phyloP scores from a whole-genome alignment of 2,329 filamentous ascomycete species.

The Rhynchosporium graminicola region DNA sequence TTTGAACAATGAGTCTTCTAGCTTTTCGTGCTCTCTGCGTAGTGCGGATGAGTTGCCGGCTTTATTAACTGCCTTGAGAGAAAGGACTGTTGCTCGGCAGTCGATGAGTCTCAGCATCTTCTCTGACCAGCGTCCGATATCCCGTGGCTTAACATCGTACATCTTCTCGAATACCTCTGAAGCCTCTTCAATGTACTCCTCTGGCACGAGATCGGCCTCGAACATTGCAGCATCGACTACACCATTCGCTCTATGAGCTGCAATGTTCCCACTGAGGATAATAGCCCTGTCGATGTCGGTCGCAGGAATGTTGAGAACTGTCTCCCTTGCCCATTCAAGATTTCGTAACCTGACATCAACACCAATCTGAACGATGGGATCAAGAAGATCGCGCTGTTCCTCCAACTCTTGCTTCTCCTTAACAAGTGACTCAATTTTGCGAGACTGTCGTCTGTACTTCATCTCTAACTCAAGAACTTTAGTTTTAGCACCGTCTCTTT shows the following conservation, averaged over 20 bases:
- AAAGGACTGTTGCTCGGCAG: slow-evolving; percentile 4
- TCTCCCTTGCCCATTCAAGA: slow-evolving; percentile 5
- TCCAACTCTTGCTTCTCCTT: not conserved
- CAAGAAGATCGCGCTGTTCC: not conserved
- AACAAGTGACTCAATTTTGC: not conserved
- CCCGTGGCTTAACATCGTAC: not conserved
- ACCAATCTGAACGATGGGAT: not conserved
- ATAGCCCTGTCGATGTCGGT: slow-evolving; percentile 7
- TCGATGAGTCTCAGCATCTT: not conserved
- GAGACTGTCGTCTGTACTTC: not conserved
- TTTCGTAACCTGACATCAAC: slow-evolving; percentile 7
- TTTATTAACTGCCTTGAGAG: slow-evolving; percentile 12
- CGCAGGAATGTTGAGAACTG: not conserved
- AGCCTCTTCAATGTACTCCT: not conserved
- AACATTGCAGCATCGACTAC: slow-evolving; percentile 19
- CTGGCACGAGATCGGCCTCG: slow-evolving; percentile 2
- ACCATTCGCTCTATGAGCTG: slow-evolving; percentile 18
- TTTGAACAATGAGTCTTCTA: not conserved
- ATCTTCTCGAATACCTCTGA: not conserved
- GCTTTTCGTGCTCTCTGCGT: not conserved
- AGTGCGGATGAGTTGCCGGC: not conserved
- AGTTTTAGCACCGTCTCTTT: too few relatives aligned
- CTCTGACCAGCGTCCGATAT: not conserved
- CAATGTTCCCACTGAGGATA: slow-evolving; percentile 15
- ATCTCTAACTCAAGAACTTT: not conserved